Conservation (phyloP, 208 protist genomes). For the Acanthamoeba culbertsoni region DNA sequence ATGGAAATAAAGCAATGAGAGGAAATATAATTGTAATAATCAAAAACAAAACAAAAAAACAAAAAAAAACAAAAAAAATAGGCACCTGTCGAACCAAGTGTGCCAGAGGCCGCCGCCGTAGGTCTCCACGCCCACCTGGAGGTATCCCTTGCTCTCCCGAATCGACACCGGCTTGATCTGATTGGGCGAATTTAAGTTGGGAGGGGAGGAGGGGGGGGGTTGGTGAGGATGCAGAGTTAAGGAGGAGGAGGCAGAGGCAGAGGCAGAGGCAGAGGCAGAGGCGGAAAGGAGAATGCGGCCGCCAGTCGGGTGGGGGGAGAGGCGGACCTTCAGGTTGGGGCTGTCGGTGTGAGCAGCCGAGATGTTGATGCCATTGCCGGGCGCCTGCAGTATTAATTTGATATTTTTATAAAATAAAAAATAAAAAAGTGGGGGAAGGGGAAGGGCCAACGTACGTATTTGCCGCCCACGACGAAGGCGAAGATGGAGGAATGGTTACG, state of each 20-base stretch:
- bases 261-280: no score
- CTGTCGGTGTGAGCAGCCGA: conserved; percentile 97
- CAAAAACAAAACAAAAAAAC: neutral
- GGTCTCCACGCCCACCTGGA: conserved; percentile 81
- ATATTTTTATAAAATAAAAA: neutral
- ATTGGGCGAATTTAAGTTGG: no score
- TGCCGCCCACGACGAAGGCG: conserved; percentile 94
- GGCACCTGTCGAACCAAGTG: conserved; percentile 87
- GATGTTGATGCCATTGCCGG: conserved; percentile 91
- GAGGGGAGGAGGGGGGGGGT: no score
- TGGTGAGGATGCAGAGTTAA: no score
- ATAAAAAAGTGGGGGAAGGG: neutral
- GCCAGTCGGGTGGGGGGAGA: neutral
- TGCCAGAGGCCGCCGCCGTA: conserved; percentile 90
- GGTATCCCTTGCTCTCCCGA: conserved; percentile 72
- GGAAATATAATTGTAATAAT: no score
- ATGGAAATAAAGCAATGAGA: neutral
- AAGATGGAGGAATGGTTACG: conserved; percentile 95
- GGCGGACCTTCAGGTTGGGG: conserved; percentile 81
- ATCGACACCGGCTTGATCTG: conserved; percentile 67
- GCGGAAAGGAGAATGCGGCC: neutral
- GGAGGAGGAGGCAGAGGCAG: no score
- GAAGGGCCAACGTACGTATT: conserved; percentile 79
- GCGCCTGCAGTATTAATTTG: neutral
- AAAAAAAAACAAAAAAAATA: neutral